Base-by-base conservation (phyloP, 495 filamentous ascomycete genomes). In the Aspergillus saccharolyticus region DNA sequence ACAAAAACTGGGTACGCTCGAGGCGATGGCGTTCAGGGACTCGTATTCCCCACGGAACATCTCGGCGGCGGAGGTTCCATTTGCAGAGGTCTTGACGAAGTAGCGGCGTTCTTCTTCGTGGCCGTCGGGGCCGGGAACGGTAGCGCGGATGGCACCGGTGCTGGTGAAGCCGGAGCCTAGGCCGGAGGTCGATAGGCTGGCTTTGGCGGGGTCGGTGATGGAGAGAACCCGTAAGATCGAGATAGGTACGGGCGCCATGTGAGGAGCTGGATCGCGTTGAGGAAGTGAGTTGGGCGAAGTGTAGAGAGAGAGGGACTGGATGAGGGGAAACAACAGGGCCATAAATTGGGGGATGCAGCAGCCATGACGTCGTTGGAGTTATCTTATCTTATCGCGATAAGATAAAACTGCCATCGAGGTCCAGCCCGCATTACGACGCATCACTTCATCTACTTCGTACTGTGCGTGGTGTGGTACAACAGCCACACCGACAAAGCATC, bases 21-120 rank as follows among this genome's bases (percentile, higher is more conserved):
- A 54, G 64, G 89, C 83, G 67, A 96, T 86, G 25, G 90, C 88
- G 66, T 91, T 90, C 52, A 96, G 83, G 17, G 89, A 94, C 49
- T 81, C 80, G 70, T 89, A 87, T 75, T 97, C 92, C 30, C 91
- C 89, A 75, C 74, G 76, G 67, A 96, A 96, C 90, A 96, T 96
- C 42, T 85, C 67, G 54, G 82, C 79, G 19, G 89, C 83, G 14
- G 84, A 78, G 30, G 73, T 59, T 3, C 86, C 86, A 10, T 74
- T 72, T 12, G 65, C 42, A 2, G 84, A 88, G 0, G 83, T 93
- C 70, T 97, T 96, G 67, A 96, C 77, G 66, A 97, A 97, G 72
- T 83, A 93, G 14, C 74, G 73, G 28, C 82, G 80, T 39, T 83
- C 75, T 61, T 78, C 72, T 43, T 83, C 81, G 22, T 59, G 59